Evolutionary conservation across 2,329 filamentous ascomycete species (phyloP).

Genomic region (Aspergillus ibericus): DNA sequence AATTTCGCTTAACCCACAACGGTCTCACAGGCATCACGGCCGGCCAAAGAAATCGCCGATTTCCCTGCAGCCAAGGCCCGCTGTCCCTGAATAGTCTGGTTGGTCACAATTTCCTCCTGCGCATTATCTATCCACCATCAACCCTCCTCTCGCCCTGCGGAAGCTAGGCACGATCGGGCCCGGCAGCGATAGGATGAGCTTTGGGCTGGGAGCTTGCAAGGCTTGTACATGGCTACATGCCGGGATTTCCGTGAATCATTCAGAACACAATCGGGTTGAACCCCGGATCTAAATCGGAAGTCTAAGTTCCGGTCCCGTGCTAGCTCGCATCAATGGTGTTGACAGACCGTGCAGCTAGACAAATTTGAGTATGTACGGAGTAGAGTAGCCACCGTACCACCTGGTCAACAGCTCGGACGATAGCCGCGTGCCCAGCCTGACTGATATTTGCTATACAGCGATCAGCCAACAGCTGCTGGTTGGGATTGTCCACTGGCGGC

Average conservation of each 20-base stretch:
- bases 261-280: background rate
- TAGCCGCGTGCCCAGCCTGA: constrained; percentile 9
- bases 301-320: background rate
- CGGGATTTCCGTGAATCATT: background rate
- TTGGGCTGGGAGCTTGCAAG: background rate
- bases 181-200: background rate
- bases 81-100: constrained; percentile 19
- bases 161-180: background rate
- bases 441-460: constrained; percentile 1
- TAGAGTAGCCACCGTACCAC: background rate
- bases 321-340: no score
- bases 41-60: constrained; percentile 21
- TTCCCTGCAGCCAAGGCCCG: constrained; percentile 16
- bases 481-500: background rate
- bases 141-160: background rate
- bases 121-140: constrained; percentile 4
- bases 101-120: constrained; percentile 5
- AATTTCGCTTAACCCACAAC: constrained; percentile 36
- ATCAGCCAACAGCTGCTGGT: constrained; percentile 12
- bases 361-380: no score
- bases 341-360: no score
- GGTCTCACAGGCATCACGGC: constrained; percentile 19
- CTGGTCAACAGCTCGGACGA: constrained; percentile 8
- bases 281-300: background rate
- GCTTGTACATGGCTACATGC: background rate